Evolutionary conservation across 495 filamentous ascomycete genomes (phyloP), one percentile per base, ranked within the genome.

Genomic region (Cryomyces minteri): DNA sequence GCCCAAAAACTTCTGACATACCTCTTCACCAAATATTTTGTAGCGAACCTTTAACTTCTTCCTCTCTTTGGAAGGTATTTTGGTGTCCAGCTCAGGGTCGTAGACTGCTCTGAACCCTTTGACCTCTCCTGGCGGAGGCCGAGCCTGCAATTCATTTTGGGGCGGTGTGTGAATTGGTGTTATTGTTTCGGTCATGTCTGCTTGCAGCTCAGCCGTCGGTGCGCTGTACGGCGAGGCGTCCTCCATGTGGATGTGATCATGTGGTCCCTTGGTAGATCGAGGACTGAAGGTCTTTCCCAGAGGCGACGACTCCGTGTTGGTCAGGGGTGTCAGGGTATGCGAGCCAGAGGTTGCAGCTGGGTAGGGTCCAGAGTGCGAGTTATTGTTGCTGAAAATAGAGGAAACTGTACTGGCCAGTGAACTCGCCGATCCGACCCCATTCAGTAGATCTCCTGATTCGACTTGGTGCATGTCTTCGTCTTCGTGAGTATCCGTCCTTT

Each of bases 261-360:
- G 52, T 41, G 44, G 43, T 43, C 50, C 42, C 48, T 72, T 72
- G 18, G 56, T 47, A 28, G 60, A 63, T 4, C 61, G 58, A 40
- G 75, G 77, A 54, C 70, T 76, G 32, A 64, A 60, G 30, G 57
- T 57, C 59, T 78, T 76, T 54, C 62, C 63, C 38, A 75, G 71
- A 32, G 80, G 73, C n/a, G 86, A 87, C 31, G 80, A 85, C 51
- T 82, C 84, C 53, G 68, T 61, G 50, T 74, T 79, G 28, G 84
- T 88, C 49, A 88, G 70, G 40, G 86, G 84, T 14, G 86, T 92
- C 37, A 84, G 59, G 48, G 72, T 65, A 51, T 70, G 62, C 34
- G 71, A 58, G 50, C 64, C 61, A 42, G 68, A 60, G 33, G 62
- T 53, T 50, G 66, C 69, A 48, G 73, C 59, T 33, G 66, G 57